Percentiles rank a stretch among this genome's conserved stretches.
phyloP scores from a whole-genome alignment of 1,284 basidiomycete species.

The Tilletia setariae region DNA sequence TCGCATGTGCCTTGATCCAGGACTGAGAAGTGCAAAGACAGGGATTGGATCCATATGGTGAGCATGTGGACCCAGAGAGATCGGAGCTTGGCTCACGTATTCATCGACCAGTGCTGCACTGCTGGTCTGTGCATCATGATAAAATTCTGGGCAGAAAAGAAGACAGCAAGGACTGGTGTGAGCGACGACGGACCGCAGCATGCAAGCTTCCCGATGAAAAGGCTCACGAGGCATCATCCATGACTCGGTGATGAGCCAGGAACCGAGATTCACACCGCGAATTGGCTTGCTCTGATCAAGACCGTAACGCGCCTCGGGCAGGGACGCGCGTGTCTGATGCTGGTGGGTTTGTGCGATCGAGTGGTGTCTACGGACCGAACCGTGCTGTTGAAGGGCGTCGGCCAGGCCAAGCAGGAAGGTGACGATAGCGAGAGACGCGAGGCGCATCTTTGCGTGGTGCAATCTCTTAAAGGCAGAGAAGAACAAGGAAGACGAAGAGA shows the following conservation, averaged over 20 bases:
- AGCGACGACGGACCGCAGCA: neutral
- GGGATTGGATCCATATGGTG: neutral
- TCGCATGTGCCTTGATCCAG: slow-evolving; percentile 3
- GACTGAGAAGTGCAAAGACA: neutral
- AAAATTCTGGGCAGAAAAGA: neutral
- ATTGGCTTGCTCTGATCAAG: slow-evolving; percentile 13
- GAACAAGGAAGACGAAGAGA: no score
- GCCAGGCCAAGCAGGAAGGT: no score
- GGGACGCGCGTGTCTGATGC: neutral
- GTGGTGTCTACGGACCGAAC: no score
- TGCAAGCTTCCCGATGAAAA: no score
- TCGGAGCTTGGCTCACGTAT: neutral
- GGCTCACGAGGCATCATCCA: slow-evolving; percentile 17
- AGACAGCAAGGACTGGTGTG: no score
- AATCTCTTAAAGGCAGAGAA: no score
- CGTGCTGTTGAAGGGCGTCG: no score
- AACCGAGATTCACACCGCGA: slow-evolving; percentile 25
- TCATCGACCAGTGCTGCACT: neutral
- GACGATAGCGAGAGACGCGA: no score
- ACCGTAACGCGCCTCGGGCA: slow-evolving; percentile 6
- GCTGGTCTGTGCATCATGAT: neutral
- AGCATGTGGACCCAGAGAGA: neutral
- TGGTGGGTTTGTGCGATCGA: neutral
- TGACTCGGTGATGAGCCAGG: slow-evolving; percentile 21
- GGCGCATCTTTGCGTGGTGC: no score